Evolutionary conservation across 371 early-diverging fungal species (phyloP), one percentile per base, ranked within the genome.

Genomic region (Syncephalastrum sp.): DNA sequence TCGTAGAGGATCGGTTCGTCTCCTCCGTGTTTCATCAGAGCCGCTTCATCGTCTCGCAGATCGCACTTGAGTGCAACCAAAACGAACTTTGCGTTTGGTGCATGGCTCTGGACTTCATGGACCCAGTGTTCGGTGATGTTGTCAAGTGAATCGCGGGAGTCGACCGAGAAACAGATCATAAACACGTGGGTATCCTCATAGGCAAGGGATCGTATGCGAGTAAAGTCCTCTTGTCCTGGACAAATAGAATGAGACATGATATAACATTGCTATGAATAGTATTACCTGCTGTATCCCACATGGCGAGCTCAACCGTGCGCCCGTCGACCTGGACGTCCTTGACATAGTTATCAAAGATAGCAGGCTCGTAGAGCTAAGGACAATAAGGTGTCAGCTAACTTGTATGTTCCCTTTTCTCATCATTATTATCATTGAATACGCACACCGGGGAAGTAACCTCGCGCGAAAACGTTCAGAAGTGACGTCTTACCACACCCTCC

Each of bases 211-310:
- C 85, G 60, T 45, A 84, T 62, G 8, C 82, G 69, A 59, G 81
- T 83, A 68, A 80, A 82, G 49, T 80, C 84, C 67, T 88, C 88
- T 63, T 87, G 88, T 2, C 88, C 88, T 69, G 48, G 67, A 15
- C 19, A 46, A 54, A 17, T 2, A 19, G 44, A 54, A 44, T 19
- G 12, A 13, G 14, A 53, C 19, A 17, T 1, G 42, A 8, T 41
- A 7, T 45, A n/a, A 15, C 27, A 0, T 27, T 62, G 41, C 27
- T 53, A 19, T 17, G 7, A 10, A 2, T 21, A 33, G 42, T 3
- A 15, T 87, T 90, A 64, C 96, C 95, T 50, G 92, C 92, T 15
- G 97, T 96, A 76, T 96, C 97, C 91, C 93, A 94, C 25, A 97
- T 72, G 13, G 90, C 88, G 15, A 96, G 68, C 65, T 88, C 88